phyloP scores from a whole-genome alignment of 805 yeast species.

The Starmera amethionina region DNA sequence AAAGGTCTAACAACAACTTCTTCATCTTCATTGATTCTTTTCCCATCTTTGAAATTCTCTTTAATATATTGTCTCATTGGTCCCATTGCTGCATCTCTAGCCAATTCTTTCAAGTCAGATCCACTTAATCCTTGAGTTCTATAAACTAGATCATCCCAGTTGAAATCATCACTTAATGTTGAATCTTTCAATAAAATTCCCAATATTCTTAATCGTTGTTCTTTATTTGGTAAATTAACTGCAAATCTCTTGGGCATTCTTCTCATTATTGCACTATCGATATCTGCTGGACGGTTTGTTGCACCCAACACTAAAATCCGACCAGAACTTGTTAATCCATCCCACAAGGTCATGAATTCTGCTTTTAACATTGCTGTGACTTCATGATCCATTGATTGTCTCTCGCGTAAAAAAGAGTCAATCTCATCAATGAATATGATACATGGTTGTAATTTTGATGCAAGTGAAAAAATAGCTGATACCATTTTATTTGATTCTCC shows the following conservation, averaged over 20 bases:
- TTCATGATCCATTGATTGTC: conserved; percentile 82
- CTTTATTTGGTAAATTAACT: conserved; percentile 57
- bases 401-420: conserved; percentile 84
- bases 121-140: conserved; percentile 77
- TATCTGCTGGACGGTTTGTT: conserved; percentile 85
- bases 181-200: conserved; percentile 60
- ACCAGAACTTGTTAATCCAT: conserved; percentile 73
- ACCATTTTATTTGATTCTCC: conserved; percentile 93
- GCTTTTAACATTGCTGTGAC: conserved; percentile 93
- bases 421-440: conserved; percentile 94
- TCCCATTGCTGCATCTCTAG: conserved; percentile 87
- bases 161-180: conserved; percentile 48
- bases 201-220: conserved; percentile 64
- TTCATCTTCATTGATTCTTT: conserved; percentile 23
- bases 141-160: conserved; percentile 46
- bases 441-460: conserved; percentile 85
- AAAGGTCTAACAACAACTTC: conserved; percentile 49
- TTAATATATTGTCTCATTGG: conserved; percentile 82
- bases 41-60: conserved; percentile 29
- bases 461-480: conserved; percentile 86
- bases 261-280: conserved; percentile 85
- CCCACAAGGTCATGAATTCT: conserved; percentile 97
- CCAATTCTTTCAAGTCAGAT: conserved; percentile 81
- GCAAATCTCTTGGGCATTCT: conserved; percentile 88
- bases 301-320: conserved; percentile 88